phyloP scores from a whole-genome alignment of 805 yeast genomes.

The Candida adriatica region DNA sequence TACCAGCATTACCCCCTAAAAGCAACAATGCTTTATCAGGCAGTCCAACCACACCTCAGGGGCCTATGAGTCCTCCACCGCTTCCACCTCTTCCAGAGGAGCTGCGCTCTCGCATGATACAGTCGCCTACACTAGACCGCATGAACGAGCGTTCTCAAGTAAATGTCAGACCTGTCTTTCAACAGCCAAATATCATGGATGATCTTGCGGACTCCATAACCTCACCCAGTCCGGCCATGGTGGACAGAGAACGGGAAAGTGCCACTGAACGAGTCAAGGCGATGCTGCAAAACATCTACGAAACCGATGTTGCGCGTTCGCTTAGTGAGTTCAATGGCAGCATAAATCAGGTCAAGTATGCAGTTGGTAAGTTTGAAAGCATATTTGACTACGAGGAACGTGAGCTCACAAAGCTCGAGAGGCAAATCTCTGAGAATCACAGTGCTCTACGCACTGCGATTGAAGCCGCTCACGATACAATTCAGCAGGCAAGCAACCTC shows the following conservation, averaged over 20 bases:
- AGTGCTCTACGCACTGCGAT: slow-evolving; percentile 25
- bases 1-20: slow-evolving; percentile 10
- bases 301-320: slow-evolving; percentile 19
- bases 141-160: slow-evolving; percentile 9
- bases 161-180: slow-evolving; percentile 4
- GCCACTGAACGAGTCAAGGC: slow-evolving; percentile 12
- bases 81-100: slow-evolving; percentile 35
- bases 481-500: slow-evolving; percentile 25
- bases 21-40: background rate
- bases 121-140: slow-evolving; percentile 13
- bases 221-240: background rate
- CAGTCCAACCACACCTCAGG: background rate
- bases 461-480: slow-evolving; percentile 24
- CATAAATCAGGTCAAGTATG: slow-evolving; percentile 23
- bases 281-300: slow-evolving; percentile 19
- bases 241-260: slow-evolving; percentile 7
- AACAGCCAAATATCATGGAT: slow-evolving; percentile 22
- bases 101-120: slow-evolving; percentile 11
- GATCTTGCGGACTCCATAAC: slow-evolving; percentile 4
- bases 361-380: slow-evolving; percentile 30
- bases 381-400: slow-evolving; percentile 30
- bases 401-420: slow-evolving; percentile 22
- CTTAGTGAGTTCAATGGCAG: slow-evolving; percentile 18
- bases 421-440: slow-evolving; percentile 25
- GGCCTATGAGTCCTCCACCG: slow-evolving; percentile 25